A percentile compares a stretch with the other conserved stretches of the same genome.
Evolutionary conservation across 768 basidiomycete species (phyloP).

Genomic region (Calocybe cyanea): DNA sequence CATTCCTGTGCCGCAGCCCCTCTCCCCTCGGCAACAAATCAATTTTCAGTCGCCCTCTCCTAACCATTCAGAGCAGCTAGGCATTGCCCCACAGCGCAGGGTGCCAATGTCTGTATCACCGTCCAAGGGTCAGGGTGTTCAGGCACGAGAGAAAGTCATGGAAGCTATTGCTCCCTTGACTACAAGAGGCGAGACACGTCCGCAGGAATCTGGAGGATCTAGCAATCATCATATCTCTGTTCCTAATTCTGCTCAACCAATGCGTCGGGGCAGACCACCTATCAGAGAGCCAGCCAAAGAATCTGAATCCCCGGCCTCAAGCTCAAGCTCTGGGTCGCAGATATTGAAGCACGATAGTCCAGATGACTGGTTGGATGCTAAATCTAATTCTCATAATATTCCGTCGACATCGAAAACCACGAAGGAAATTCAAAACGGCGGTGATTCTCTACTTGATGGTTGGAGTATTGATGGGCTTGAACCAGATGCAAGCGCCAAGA

Average conservation of each 20-base stretch:
- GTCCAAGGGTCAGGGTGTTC: constrained; percentile 49
- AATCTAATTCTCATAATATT: constrained; percentile 39
- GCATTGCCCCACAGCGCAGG: constrained; percentile 22
- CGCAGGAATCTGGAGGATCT: background rate
- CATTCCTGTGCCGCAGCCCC: constrained; percentile 45
- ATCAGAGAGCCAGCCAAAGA: constrained; percentile 4
- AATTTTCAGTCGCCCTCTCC: constrained; percentile 20
- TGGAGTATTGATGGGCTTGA: constrained; percentile 33
- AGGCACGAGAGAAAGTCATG: constrained; percentile 72
- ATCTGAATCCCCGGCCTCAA: constrained; percentile 2
- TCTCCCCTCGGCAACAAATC: constrained; percentile 34
- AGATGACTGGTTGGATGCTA: constrained; percentile 32
- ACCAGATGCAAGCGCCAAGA: constrained; percentile 16
- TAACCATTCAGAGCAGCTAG: constrained; percentile 26
- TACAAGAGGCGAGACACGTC: constrained; percentile 56
- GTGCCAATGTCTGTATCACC: constrained; percentile 21
- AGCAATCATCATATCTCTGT: constrained; percentile 3
- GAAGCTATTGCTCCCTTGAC: constrained; percentile 81
- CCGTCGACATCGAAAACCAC: constrained; percentile 39
- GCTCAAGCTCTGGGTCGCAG: background rate
- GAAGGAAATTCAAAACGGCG: constrained; percentile 20
- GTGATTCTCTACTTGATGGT: constrained; percentile 27
- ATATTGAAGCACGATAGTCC: constrained; percentile 9
- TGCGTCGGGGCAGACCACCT: constrained; percentile 15
- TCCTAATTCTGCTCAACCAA: background rate